Evolutionary conservation across 2,329 filamentous ascomycete genomes (phyloP), one percentile per base, ranked within the genome.

Genomic region (Fusarium haematococcum): DNA sequence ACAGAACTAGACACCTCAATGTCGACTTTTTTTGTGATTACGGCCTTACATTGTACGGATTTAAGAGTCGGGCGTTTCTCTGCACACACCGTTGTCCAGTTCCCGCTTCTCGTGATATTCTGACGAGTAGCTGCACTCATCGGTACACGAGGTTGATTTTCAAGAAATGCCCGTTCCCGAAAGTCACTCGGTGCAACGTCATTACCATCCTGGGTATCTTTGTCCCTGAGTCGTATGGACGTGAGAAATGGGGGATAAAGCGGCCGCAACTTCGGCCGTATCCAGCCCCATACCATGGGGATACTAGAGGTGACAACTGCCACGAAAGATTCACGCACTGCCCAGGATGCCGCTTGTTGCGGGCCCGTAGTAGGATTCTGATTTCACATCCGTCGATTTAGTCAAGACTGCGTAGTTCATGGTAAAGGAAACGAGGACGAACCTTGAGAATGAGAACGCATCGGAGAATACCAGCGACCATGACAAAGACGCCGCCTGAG

Each of bases 401-500:
- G 41, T 43, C 27, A 57, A 32, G 20, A 57, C 20, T 37, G 33
- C 9, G 30, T 35, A 35, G 52, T 39, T 27, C 43, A 43, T 16
- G 48, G 18, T 39, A 50, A 16, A 18, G 41, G 37, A 39, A 62
- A 16, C 45, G 45, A 14, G 13, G 23, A 41, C 35, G 9, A 25
- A 81, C 81, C 27, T 75, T 75, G 25, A 82, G 61, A 16, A 84
- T 78, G 56, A 84, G 79, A 7, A 80, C 75, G 20, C 80, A 81
- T 35, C 81, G 80, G 10, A 84, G 70, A 5, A 80, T 80, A 2
- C 81, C 82, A 35, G 80, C 80, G 23, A 76, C 72, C 2, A 83
- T 75, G 50, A 85, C 81, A 33, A 84, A 82, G 25, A 84, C 77
- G 5, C 83, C 83, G 2, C 80, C 81, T 8, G 81, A 78, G 58